Base-by-base conservation (phyloP, 345 rosid species). In the Rhizophora mangle region DNA sequence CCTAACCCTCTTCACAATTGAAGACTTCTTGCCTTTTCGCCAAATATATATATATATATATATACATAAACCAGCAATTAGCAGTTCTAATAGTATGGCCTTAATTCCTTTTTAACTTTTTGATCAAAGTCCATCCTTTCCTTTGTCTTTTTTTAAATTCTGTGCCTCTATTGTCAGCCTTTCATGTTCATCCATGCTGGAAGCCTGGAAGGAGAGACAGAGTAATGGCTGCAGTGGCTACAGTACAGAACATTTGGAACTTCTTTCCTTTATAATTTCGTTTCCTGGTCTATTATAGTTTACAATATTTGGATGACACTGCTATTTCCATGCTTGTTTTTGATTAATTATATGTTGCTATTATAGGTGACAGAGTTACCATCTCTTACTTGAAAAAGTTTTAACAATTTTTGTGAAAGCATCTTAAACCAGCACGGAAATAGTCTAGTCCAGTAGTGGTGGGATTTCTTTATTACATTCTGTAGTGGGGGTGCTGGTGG, bases 1-100 rank as follows among this genome's bases (percentile, higher is more conserved):
- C 93, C 93, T 1, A 84, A 88, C 79, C 90, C 93, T 22, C 90
- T 86, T 74, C 93, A 88, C 80, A 88, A 88, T 67, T 88, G 81
- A 84, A 46, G 32, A 15, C 8, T 16, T 22, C 37, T 24, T 7
- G 4, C 62, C 39, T n/a, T 10, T 34, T 18, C 7, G 2, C 21
- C 54, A n/a, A 9, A 15, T 22, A 34, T 34, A 24, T 24, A 34
- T 22, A 34, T 34, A 34, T 34, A 34, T 34, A 43, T 43, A 13
- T 43, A 43, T 43, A 13, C 18, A 43, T 43, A 13, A 43, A 43
- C 49, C 18, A 13, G 49, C 46, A 39, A 39, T 10, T 39, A 10
- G 46, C 49, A 11, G 49, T 13, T 43, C 49, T 43, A 43, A 43
- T 43, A 11, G 16, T 43, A 43, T 15, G 49, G 19, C 49, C 49